Evolutionary conservation across 345 rosid species (phyloP).

Genomic region (Gossypium australe): DNA sequence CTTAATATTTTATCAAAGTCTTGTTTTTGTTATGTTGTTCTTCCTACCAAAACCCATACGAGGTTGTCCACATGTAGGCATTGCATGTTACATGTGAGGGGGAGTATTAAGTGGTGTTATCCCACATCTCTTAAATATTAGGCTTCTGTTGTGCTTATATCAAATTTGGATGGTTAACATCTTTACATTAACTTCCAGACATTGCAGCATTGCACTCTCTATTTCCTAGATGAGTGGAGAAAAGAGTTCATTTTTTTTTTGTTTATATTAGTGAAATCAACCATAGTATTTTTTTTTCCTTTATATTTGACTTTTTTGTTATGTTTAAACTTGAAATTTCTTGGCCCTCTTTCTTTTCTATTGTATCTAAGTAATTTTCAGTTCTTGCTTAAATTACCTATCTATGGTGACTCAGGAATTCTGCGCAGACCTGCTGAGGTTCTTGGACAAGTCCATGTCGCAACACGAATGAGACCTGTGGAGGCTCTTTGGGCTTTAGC

Average conservation of each 20-base stretch:
- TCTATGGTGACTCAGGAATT: constrained; percentile 45
- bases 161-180: background rate
- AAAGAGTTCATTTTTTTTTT: background rate
- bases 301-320: background rate
- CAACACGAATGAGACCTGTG: constrained; percentile 72
- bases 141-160: background rate
- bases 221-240: background rate
- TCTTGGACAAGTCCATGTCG: constrained; percentile 98
- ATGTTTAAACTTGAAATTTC: background rate
- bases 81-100: background rate
- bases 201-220: background rate
- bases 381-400: constrained; percentile 15
- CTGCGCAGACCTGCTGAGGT: constrained; percentile 92
- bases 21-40: background rate
- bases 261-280: background rate
- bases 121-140: background rate
- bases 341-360: background rate
- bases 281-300: background rate
- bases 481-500: constrained; percentile 97
- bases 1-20: background rate
- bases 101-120: background rate
- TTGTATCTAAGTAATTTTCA: background rate
- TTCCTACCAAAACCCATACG: background rate
- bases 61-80: too few species aligned
- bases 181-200: background rate